These are phyloP conservation scores for Tricholoma matsutake DNA, from an alignment of 768 basidiomycete genomes.

Conservation along the genomic window DNA sequence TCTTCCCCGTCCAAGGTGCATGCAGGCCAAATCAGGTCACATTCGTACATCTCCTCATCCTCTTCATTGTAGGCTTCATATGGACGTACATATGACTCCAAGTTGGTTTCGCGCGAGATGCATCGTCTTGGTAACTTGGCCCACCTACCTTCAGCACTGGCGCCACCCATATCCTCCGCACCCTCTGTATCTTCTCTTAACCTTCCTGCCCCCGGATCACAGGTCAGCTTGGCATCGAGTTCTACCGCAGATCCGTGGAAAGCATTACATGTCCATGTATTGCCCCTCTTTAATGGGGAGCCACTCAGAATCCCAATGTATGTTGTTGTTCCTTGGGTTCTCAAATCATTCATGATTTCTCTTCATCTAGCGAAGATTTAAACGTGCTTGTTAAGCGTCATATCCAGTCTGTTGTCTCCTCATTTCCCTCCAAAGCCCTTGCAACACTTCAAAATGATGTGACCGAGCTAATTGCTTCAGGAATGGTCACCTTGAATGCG, in stretches of 20 bases:
- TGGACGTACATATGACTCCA: conserved; percentile 74
- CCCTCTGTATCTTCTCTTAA: conserved; percentile 50
- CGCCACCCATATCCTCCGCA: conserved; percentile 47
- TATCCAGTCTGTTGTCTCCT: conserved; percentile 69
- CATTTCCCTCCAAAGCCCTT: conserved; percentile 72
- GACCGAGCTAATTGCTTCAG: conserved; percentile 76
- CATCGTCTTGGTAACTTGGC: conserved; percentile 70
- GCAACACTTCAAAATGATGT: conserved; percentile 74
- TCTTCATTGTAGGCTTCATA: conserved; percentile 43
- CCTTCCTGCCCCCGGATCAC: conserved; percentile 38
- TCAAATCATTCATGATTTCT: background rate
- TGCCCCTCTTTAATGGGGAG: conserved; percentile 91
- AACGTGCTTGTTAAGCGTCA: conserved; percentile 80
- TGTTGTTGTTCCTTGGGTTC: conserved; percentile 19
- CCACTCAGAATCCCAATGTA: conserved; percentile 82
- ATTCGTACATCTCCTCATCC: conserved; percentile 6
- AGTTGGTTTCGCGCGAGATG: conserved; percentile 82
- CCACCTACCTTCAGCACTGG: conserved; percentile 48
- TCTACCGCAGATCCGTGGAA: conserved; percentile 75
- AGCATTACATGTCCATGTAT: conserved; percentile 77
- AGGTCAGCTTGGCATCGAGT: conserved; percentile 37
- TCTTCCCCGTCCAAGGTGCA: conserved; percentile 52
- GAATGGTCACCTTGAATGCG: conserved; percentile 90
- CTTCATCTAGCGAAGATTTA: conserved; percentile 70
- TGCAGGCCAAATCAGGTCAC: background rate